These are phyloP conservation scores for Paradendryphiella salina DNA, from an alignment of 2,329 filamentous ascomycete genomes.

Conservation along the genomic window DNA sequence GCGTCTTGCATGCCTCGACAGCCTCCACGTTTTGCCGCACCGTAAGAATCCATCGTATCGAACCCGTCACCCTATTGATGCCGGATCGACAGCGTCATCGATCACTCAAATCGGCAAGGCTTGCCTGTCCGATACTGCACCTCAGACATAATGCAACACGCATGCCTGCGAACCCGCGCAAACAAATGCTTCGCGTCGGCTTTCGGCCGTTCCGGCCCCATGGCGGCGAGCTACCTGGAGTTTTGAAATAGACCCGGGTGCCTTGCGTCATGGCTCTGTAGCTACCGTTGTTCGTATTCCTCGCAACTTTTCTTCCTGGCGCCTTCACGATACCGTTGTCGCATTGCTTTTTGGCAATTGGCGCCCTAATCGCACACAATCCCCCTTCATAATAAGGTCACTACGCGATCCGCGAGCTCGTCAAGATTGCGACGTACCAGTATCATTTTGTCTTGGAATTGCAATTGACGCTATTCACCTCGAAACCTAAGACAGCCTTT, in stretches of 20 bases:
- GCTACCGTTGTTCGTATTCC: slow-evolving; percentile 8
- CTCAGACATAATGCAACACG: slow-evolving; percentile 37
- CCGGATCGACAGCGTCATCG: slow-evolving; percentile 40
- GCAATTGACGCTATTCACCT: background rate
- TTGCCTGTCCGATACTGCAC: slow-evolving; percentile 35
- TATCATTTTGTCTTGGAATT: background rate
- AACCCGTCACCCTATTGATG: slow-evolving; percentile 4
- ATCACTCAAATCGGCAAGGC: slow-evolving; percentile 43
- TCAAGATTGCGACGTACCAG: background rate
- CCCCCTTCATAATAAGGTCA: background rate
- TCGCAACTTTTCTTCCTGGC: slow-evolving; percentile 5
- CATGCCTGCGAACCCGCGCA: slow-evolving; percentile 28
- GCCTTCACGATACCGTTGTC: slow-evolving; percentile 6
- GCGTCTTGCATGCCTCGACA: background rate
- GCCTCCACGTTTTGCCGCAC: background rate
- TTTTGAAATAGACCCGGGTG: slow-evolving; percentile 12
- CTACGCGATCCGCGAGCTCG: background rate
- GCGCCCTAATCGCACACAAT: background rate
- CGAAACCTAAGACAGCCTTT: background rate
- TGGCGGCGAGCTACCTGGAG: slow-evolving; percentile 1
- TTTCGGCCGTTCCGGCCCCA: slow-evolving; percentile 13
- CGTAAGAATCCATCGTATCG: background rate
- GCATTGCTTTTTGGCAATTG: slow-evolving; percentile 4
- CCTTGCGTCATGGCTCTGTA: background rate
- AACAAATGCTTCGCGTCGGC: slow-evolving; percentile 24